Percentiles rank a stretch among this genome's conserved stretches.
These are phyloP conservation scores for Diaporthe capsici DNA, from an alignment of 2,329 filamentous ascomycete species.

Conservation along the genomic window DNA sequence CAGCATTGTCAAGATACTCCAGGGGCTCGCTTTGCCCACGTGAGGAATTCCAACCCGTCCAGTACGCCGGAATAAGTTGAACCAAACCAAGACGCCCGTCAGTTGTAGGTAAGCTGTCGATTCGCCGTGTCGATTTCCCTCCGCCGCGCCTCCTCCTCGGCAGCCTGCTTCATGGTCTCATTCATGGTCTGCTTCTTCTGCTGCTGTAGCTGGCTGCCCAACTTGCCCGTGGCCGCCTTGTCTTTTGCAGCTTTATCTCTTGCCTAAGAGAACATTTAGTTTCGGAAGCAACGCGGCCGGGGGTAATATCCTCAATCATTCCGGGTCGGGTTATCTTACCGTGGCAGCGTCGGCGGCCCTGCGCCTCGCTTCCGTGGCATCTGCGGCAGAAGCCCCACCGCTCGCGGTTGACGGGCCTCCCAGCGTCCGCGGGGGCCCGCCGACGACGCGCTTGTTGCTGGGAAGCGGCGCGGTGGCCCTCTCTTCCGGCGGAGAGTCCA, in stretches of 20 bases:
- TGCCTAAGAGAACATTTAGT: slow-evolving; percentile 63
- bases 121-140: slow-evolving; percentile 77
- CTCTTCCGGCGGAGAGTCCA: slow-evolving; percentile 70
- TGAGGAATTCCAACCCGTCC: background rate
- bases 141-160: slow-evolving; percentile 73
- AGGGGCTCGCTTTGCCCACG: slow-evolving; percentile 7
- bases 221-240: slow-evolving; percentile 75
- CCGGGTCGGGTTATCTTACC: slow-evolving; percentile 61
- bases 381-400: slow-evolving; percentile 48
- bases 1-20: background rate
- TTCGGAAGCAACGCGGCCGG: background rate
- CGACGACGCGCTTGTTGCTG: slow-evolving; percentile 60
- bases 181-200: slow-evolving; percentile 82
- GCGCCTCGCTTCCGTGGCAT: slow-evolving; percentile 64
- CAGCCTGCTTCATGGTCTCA: slow-evolving; percentile 77
- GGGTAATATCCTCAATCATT: background rate
- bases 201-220: slow-evolving; percentile 78
- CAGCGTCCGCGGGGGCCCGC: slow-evolving; percentile 73
- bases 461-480: slow-evolving; percentile 66
- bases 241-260: slow-evolving; percentile 70
- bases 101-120: slow-evolving; percentile 63
- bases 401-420: slow-evolving; percentile 63
- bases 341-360: slow-evolving; percentile 88
- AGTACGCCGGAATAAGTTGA: background rate
- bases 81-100: background rate